phyloP scores from a whole-genome alignment of 495 filamentous ascomycete species.

The Annulohypoxylon nitens region DNA sequence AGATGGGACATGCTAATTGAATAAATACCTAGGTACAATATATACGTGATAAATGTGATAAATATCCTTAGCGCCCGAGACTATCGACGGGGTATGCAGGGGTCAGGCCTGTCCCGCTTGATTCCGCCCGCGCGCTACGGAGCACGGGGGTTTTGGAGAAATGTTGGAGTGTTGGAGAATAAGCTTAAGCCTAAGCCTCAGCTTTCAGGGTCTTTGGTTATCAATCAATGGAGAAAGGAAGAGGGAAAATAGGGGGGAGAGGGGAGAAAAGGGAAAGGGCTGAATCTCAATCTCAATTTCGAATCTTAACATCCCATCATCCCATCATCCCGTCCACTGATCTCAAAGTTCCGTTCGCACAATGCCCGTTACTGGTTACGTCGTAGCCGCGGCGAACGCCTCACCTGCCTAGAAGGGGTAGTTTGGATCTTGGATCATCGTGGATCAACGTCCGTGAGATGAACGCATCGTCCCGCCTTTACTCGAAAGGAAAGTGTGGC shows the following conservation, averaged over 20 bases:
- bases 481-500: conserved; percentile 3
- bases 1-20: not conserved
- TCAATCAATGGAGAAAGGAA: not conserved
- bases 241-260: not conserved
- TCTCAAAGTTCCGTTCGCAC: not conserved
- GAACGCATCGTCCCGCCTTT: conserved; percentile 16
- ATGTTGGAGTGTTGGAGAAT: conserved; percentile 8
- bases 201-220: conserved; percentile 28
- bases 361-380: not conserved
- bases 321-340: too few relatives aligned
- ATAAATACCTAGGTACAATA: conserved; percentile 5
- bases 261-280: not conserved
- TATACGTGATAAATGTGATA: not conserved
- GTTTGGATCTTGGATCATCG: not conserved
- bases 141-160: conserved; percentile 16
- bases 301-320: not conserved
- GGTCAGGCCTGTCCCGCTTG: conserved; percentile 26
- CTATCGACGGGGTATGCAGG: conserved; percentile 41
- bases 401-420: not conserved
- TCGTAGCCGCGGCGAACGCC: conserved; percentile 8
- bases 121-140: conserved; percentile 33
- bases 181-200: not conserved
- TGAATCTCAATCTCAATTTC: not conserved
- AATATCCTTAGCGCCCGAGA: conserved; percentile 34
- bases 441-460: conserved; percentile 16